Evolutionary conservation across 2,329 filamentous ascomycete genomes (phyloP), one percentile per base, ranked within the genome.

Genomic region (Cercospora nicotianae): DNA sequence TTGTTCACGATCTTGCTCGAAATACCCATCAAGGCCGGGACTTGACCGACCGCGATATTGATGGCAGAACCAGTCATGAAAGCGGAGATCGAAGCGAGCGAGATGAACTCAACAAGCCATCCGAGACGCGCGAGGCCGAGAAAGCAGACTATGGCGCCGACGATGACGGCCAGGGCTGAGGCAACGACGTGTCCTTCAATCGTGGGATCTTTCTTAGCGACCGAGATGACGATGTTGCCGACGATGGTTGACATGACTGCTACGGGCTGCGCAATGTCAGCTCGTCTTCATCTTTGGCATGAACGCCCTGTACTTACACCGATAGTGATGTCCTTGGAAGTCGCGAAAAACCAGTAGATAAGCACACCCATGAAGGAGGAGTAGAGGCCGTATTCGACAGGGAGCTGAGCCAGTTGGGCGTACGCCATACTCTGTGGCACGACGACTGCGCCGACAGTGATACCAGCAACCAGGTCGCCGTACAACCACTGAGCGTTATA

Each of bases 391-490:
- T 90, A 98, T 77, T 98, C 86, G 5, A 90, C 87, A 0, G 87
- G 85, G n/a, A 98, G 85, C 69, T 90, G 86, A 55, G 94, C 94
- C 28, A 98, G 85, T 69, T 89, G 84, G 31, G 94, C 94, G 80
- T 98, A 98, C 0, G 94, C 94, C 94, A 98, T 97, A 70, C 93
- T 91, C 78, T 98, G 94, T 5, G 94, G 94, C n/a, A 98, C 92
- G 28, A 97, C 93, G 26, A 93, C 91, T 61, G 90, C 86, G 48
- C 91, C 91, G 62, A 91, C 88, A 3, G 90, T 92, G 69, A 91
- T 84, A 82, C 91, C 94, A 67, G 95, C 94, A 66, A 98, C 89
- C 58, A 98, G 80, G 81, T 99, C 95, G 75, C 95, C 95, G 16
- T 88, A 79, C 5, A 97, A 81, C 95, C 95, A 99, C 82, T 93